phyloP scores from a whole-genome alignment of 352 stramenopile genomes.

The Thalassiosira exigua region DNA sequence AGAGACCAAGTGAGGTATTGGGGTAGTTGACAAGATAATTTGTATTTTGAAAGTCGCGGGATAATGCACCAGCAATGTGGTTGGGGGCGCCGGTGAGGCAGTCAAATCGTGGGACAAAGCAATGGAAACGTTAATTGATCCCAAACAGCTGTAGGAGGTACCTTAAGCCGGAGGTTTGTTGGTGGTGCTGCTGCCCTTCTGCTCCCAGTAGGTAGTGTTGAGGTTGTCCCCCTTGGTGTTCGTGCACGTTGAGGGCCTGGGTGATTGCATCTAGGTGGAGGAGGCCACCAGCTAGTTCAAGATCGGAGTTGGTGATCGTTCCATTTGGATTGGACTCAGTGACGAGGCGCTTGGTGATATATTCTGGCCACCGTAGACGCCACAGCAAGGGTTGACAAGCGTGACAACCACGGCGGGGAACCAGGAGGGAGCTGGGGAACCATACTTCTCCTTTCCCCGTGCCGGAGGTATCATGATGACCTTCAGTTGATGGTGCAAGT shows the following conservation, averaged over 20 bases:
- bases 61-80: constrained; percentile 24
- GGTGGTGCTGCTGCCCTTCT: constrained; percentile 21
- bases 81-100: constrained; percentile 26
- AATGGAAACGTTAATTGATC: constrained; percentile 28
- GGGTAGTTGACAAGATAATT: too few species aligned
- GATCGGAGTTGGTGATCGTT: constrained; percentile 45
- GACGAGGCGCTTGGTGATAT: constrained; percentile 22
- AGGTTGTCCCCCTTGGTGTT: constrained; percentile 36
- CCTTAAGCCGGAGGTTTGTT: neutral
- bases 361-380: constrained; percentile 15
- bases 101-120: constrained; percentile 22
- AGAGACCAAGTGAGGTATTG: too few species aligned
- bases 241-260: constrained; percentile 26
- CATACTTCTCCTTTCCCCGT: constrained; percentile 40
- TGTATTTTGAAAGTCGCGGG: constrained; percentile 16
- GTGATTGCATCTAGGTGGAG: constrained; percentile 28
- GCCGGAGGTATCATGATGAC: constrained; percentile 39
- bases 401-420: neutral
- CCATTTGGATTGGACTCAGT: constrained; percentile 32
- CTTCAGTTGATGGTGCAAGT: constrained; percentile 4
- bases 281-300: constrained; percentile 39
- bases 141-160: constrained; percentile 24
- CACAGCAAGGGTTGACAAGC: constrained; percentile 29
- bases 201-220: constrained; percentile 17
- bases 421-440: constrained; percentile 24